Conservation (phyloP, 164 flowering plant genomes). For the Saururus chinensis region DNA sequence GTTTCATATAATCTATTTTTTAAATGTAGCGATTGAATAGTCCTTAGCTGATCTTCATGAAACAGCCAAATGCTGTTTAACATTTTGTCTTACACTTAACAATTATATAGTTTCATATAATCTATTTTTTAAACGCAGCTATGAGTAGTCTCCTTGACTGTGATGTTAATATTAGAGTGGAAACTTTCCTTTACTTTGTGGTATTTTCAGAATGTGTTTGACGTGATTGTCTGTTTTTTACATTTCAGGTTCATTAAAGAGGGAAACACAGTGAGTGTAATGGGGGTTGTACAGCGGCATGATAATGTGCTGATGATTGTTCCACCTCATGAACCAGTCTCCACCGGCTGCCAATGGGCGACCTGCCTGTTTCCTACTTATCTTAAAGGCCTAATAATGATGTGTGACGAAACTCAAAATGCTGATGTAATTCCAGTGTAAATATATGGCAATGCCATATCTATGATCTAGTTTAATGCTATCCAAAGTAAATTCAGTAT, state of each 20-base stretch:
- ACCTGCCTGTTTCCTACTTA: slow-evolving; percentile 75
- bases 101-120: no score
- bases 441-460: slow-evolving; percentile 4
- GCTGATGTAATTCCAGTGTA: slow-evolving; percentile 80
- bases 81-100: no score
- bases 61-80: no score
- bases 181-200: no score
- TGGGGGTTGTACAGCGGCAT: slow-evolving; percentile 82
- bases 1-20: no score
- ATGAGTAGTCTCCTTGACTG: no score
- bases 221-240: not conserved
- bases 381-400: slow-evolving; percentile 67
- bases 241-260: slow-evolving; percentile 81
- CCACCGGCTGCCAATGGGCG: slow-evolving; percentile 73
- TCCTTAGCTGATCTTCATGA: no score
- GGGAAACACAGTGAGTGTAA: slow-evolving; percentile 90
- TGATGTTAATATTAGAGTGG: no score
- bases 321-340: slow-evolving; percentile 65
- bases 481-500: no score
- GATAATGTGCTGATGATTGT: slow-evolving; percentile 85
- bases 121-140: no score
- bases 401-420: slow-evolving; percentile 64
- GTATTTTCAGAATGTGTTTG: not conserved
- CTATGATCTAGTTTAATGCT: no score
- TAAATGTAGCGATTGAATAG: no score